These are phyloP conservation scores for Sporothrix pseudoabietina DNA, from an alignment of 2,329 filamentous ascomycete species.

Conservation along the genomic window DNA sequence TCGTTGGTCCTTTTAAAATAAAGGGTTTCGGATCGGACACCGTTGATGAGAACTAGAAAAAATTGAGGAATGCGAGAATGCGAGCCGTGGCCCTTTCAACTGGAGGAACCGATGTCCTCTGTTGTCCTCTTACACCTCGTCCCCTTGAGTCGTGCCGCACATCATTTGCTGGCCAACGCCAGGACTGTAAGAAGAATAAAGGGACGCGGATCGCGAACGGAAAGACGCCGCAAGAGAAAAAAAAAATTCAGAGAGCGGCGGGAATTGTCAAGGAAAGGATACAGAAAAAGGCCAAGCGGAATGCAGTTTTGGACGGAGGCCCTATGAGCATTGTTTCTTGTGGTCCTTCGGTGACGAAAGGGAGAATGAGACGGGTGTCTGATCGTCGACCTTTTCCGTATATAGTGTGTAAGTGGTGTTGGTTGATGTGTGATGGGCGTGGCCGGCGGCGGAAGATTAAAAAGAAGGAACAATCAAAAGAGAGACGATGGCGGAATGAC, in stretches of 20 bases:
- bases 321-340: not conserved
- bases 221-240: not conserved
- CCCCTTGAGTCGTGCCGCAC: not conserved
- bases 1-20: not conserved
- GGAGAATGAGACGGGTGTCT: conserved; percentile 10
- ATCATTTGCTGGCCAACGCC: conserved; percentile 12
- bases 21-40: not conserved
- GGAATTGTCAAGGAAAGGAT: not conserved
- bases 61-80: not conserved
- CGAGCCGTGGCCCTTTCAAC: not conserved
- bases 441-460: conserved; percentile 1
- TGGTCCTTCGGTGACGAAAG: conserved; percentile 11
- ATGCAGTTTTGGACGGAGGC: not conserved
- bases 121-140: conserved; percentile 27
- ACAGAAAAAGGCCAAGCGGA: not conserved
- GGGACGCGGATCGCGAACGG: not conserved
- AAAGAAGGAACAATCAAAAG: not conserved
- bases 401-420: conserved; percentile 11
- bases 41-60: not conserved
- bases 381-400: conserved; percentile 10
- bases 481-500: conserved; percentile 11
- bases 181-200: not conserved
- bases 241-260: not conserved
- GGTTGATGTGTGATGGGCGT: conserved; percentile 3
- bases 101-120: not conserved